A percentile compares a stretch with the other conserved stretches of the same genome.
phyloP scores from a whole-genome alignment of 805 yeast species.

The Citeromyces matritensis region DNA sequence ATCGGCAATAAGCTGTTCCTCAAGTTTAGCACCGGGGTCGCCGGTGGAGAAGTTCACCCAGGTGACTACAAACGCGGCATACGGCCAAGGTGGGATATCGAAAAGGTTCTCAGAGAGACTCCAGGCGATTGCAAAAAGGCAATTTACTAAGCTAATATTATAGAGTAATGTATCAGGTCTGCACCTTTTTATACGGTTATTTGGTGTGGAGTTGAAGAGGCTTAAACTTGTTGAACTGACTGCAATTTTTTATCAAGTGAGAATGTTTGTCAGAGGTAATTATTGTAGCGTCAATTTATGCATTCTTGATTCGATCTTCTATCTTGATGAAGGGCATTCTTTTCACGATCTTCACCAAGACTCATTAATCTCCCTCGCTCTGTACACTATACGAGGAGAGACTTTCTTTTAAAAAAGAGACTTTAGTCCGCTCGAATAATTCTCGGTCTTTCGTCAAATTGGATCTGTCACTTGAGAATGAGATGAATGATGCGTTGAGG shows the following conservation, averaged over 20 bases:
- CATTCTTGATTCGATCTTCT: too few relatives aligned
- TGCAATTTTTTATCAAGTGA: neutral
- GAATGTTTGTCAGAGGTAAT: conserved; percentile 1
- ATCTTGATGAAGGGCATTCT: too few relatives aligned
- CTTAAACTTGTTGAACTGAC: neutral
- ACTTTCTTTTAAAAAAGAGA: too few relatives aligned
- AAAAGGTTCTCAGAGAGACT: conserved; percentile 60
- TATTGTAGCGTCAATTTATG: too few relatives aligned
- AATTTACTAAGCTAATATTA: conserved; percentile 3
- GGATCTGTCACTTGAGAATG: too few relatives aligned
- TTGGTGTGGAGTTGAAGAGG: neutral
- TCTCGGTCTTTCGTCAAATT: too few relatives aligned
- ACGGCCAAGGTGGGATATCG: conserved; percentile 64
- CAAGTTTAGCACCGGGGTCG: conserved; percentile 65
- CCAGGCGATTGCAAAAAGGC: conserved; percentile 39
- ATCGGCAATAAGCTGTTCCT: conserved; percentile 66
- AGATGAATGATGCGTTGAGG: too few relatives aligned
- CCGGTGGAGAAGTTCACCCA: conserved; percentile 39
- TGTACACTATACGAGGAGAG: too few relatives aligned
- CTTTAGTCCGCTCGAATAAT: too few relatives aligned
- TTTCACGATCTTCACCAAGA: too few relatives aligned
- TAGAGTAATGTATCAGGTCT: neutral
- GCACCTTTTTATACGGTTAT: neutral
- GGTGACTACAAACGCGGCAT: conserved; percentile 39
- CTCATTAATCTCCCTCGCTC: too few relatives aligned